Conservation (phyloP, 169 alveolate genomes). For the Eimeria sp. region DNA sequence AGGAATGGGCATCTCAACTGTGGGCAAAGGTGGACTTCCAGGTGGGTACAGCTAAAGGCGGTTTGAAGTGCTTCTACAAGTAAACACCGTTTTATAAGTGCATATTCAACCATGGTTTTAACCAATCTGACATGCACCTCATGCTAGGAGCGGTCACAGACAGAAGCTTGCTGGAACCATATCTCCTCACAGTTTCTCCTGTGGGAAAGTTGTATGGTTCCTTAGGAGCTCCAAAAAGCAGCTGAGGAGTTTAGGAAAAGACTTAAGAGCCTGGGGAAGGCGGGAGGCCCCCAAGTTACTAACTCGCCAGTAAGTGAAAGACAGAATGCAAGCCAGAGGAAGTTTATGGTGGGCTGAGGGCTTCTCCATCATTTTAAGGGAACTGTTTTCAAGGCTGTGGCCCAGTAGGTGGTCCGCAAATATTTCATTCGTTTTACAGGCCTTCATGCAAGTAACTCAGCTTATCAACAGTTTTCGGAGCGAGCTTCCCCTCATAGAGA, state of each 20-base stretch:
- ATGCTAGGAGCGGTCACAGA: background rate
- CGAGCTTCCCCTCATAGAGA: conserved; percentile 93
- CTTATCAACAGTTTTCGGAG: conserved; percentile 91
- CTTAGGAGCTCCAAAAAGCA: conserved; percentile 88
- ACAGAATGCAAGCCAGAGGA: background rate
- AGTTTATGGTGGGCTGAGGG: background rate
- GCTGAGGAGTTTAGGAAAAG: conserved; percentile 94
- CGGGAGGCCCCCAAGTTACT: conserved; percentile 54
- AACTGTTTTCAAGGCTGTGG: background rate
- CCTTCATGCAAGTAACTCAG: conserved; percentile 91
- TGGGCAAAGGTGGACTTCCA: conserved; percentile 95
- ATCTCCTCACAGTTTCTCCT: background rate
- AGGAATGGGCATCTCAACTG: conserved; percentile 92
- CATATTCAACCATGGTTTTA: background rate
- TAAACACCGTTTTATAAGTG: too few species aligned
- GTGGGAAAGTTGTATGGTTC: background rate
- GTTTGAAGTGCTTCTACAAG: background rate
- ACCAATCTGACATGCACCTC: background rate
- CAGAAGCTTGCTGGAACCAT: background rate
- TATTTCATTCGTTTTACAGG: conserved; percentile 30
- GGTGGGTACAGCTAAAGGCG: conserved; percentile 9
- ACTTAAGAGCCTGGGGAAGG: conserved; percentile 89
- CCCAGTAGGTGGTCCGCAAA: background rate
- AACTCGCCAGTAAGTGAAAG: conserved; percentile 59
- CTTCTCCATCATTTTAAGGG: background rate